These are phyloP conservation scores for Blastobotrys attinorum DNA, from an alignment of 805 yeast species.

Conservation along the genomic window DNA sequence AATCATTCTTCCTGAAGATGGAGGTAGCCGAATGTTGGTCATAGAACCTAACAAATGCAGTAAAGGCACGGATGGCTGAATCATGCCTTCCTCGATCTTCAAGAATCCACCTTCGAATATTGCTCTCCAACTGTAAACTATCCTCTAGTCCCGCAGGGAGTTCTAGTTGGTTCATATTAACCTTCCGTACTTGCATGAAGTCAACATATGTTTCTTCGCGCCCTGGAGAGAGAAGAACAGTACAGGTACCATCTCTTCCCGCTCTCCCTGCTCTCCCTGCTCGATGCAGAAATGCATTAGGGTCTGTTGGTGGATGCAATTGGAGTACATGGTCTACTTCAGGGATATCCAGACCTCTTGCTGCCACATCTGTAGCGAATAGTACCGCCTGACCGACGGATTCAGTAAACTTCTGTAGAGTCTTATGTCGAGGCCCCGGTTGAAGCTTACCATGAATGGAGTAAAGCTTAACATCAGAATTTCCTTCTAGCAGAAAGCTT, in stretches of 20 bases:
- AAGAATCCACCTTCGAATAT: slow-evolving; percentile 47
- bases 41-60: slow-evolving; percentile 75
- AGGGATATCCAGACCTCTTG: slow-evolving; percentile 92
- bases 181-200: slow-evolving; percentile 67
- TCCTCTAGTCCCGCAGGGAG: slow-evolving; percentile 5
- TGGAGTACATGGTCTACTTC: slow-evolving; percentile 93
- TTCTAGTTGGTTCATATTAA: slow-evolving; percentile 38
- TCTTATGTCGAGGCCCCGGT: slow-evolving; percentile 70
- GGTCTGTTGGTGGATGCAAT: slow-evolving; percentile 89
- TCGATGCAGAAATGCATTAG: slow-evolving; percentile 85
- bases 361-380: slow-evolving; percentile 97
- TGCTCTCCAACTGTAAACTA: neutral
- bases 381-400: slow-evolving; percentile 46
- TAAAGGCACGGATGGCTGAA: slow-evolving; percentile 67
- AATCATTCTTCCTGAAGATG: slow-evolving; percentile 63
- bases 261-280: slow-evolving; percentile 96
- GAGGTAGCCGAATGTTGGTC: slow-evolving; percentile 84
- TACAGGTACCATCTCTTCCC: slow-evolving; percentile 70
- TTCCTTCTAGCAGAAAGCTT: slow-evolving; percentile 30
- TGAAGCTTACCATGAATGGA: slow-evolving; percentile 88
- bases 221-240: slow-evolving; percentile 63
- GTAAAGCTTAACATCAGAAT: slow-evolving; percentile 35
- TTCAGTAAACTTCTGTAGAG: slow-evolving; percentile 53
- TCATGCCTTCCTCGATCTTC: slow-evolving; percentile 79
- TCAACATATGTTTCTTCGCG: slow-evolving; percentile 77